phyloP scores from a whole-genome alignment of 305 asterid genomes.

The Fraxinus dipetala region DNA sequence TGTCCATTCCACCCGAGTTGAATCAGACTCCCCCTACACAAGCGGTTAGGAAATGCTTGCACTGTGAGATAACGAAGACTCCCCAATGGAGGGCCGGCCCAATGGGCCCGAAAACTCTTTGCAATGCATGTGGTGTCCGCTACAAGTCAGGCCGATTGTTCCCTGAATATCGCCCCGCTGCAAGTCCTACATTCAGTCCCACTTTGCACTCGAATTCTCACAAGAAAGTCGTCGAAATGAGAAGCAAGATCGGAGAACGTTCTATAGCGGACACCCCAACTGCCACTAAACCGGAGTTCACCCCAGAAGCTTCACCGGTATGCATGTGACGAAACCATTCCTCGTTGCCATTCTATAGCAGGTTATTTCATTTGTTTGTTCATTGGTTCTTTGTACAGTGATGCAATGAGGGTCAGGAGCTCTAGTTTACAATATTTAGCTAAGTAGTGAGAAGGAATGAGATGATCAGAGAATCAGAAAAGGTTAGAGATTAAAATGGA shows the following conservation, averaged over 20 bases:
- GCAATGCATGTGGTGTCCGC: conserved; percentile 91
- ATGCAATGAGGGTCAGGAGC: conserved; percentile 41
- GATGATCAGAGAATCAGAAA: conserved; percentile 24
- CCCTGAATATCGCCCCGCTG: conserved; percentile 93
- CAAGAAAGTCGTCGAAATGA: conserved; percentile 88
- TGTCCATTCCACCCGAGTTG: conserved; percentile 27
- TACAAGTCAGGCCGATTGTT: conserved; percentile 81
- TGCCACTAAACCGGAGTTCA: conserved; percentile 28
- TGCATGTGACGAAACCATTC: conserved; percentile 3
- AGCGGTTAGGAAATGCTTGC: conserved; percentile 66
- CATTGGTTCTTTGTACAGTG: conserved; percentile 81
- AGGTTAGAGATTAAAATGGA: conserved; percentile 27
- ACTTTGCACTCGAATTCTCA: conserved; percentile 87
- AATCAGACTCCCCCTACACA: conserved; percentile 27
- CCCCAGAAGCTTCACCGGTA: conserved; percentile 18
- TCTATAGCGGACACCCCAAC: background rate
- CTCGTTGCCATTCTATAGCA: conserved; percentile 18
- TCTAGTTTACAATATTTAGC: conserved; percentile 43
- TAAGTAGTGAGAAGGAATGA: conserved; percentile 26
- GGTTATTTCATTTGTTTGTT: conserved; percentile 44
- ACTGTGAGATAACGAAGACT: conserved; percentile 85
- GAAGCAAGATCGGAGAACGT: conserved; percentile 33
- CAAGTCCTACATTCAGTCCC: conserved; percentile 85
- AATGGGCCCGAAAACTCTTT: conserved; percentile 75
- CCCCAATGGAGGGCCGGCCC: conserved; percentile 95